Conservation (phyloP, 768 basidiomycete genomes). For the Chiua virens region DNA sequence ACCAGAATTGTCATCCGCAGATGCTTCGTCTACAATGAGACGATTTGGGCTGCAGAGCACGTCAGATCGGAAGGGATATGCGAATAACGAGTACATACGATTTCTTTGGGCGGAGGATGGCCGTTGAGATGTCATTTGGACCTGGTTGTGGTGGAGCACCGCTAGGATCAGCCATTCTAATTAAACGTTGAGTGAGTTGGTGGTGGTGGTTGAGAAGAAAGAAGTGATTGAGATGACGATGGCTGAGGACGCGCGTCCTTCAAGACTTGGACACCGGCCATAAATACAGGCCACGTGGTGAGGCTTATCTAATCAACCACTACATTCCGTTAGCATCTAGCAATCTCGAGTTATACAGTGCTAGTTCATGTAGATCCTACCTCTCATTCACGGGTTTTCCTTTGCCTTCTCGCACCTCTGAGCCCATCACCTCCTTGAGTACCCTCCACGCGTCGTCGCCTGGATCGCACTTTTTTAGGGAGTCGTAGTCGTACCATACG, state of each 20-base stretch:
- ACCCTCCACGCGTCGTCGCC: conserved; percentile 46
- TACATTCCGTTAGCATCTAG: not conserved
- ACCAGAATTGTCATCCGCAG: conserved; percentile 96
- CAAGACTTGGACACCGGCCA: not conserved
- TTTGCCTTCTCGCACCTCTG: conserved; percentile 19
- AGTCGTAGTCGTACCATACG: conserved; percentile 81
- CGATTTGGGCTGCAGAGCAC: conserved; percentile 80
- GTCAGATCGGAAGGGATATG: conserved; percentile 15
- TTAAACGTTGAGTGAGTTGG: conserved; percentile 3
- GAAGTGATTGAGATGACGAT: not conserved
- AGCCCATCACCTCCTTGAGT: conserved; percentile 20
- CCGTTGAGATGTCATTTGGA: conserved; percentile 88
- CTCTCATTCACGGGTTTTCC: not conserved
- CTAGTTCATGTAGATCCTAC: not conserved
- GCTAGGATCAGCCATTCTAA: conserved; percentile 74
- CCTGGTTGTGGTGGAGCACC: conserved; percentile 83
- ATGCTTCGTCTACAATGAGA: conserved; percentile 93
- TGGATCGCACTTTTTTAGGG: conserved; percentile 61
- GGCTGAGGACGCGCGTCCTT: conserved; percentile 34
- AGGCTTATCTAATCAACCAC: conserved; percentile 12
- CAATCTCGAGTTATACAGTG: not conserved
- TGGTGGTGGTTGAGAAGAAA: conserved; percentile 13
- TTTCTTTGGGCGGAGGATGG: conserved; percentile 96
- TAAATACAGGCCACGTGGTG: not conserved
- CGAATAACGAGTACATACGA: conserved; percentile 59